These are phyloP conservation scores for Stenogyne calaminthoides DNA, from an alignment of 305 asterid species.

Conservation along the genomic window DNA sequence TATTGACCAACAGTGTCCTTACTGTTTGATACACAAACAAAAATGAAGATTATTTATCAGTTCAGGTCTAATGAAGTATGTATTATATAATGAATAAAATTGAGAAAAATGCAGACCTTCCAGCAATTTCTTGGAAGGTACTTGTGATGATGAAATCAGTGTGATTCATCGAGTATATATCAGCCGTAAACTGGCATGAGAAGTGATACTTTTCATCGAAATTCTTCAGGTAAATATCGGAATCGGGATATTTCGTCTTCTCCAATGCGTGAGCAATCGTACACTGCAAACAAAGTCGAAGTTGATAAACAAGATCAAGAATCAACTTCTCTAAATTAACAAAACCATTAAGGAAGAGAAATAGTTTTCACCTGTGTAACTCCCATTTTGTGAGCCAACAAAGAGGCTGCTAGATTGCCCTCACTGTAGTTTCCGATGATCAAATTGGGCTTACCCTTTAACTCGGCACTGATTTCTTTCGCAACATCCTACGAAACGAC, in stretches of 20 bases:
- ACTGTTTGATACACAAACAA: constrained; percentile 36
- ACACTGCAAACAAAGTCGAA: constrained; percentile 37
- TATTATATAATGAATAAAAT: no score
- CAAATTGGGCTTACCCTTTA: constrained; percentile 73
- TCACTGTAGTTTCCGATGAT: constrained; percentile 85
- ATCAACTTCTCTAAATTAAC: background rate
- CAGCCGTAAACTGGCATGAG: constrained; percentile 81
- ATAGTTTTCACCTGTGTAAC: constrained; percentile 58
- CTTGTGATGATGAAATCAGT: constrained; percentile 85
- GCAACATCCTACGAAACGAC: constrained; percentile 57
- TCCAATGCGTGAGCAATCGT: constrained; percentile 86
- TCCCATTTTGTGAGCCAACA: constrained; percentile 73
- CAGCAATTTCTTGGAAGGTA: constrained; percentile 87
- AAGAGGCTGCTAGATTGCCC: constrained; percentile 79
- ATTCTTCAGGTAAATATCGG: constrained; percentile 65
- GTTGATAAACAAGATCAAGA: background rate
- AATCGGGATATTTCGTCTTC: constrained; percentile 83
- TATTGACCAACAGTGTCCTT: constrained; percentile 83
- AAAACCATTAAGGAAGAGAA: background rate
- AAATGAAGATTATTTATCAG: background rate
- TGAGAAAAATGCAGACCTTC: constrained; percentile 46
- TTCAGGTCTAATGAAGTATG: background rate
- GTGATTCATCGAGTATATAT: constrained; percentile 80
- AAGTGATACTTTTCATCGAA: constrained; percentile 82
- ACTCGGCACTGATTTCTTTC: constrained; percentile 59